These are phyloP conservation scores for Hericium coralloides DNA, from an alignment of 768 basidiomycete species.

Conservation along the genomic window DNA sequence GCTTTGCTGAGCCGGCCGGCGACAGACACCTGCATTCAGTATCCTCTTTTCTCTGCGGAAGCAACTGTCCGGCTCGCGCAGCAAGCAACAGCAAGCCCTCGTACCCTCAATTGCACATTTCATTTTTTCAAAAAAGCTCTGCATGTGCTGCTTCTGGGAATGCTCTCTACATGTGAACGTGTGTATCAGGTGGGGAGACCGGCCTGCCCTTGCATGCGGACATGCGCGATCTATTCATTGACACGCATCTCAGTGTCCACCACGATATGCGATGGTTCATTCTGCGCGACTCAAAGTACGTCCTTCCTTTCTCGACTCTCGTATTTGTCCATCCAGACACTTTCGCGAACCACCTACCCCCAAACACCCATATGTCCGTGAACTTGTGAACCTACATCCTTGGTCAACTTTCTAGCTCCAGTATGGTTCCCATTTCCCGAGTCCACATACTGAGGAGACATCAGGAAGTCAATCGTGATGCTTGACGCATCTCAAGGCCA, in stretches of 20 bases:
- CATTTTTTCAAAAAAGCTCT: constrained; percentile 61
- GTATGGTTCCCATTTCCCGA: no score
- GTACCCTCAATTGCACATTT: constrained; percentile 58
- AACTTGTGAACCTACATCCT: no score
- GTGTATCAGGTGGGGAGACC: constrained; percentile 10
- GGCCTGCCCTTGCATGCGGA: constrained; percentile 42
- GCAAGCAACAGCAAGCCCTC: constrained; percentile 32
- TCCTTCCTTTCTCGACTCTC: constrained; percentile 7
- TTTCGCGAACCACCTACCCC: constrained; percentile 16
- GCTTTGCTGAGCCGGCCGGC: background rate
- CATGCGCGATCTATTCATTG: constrained; percentile 54
- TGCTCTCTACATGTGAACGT: constrained; percentile 31
- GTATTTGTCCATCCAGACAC: constrained; percentile 13
- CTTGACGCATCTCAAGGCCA: no score
- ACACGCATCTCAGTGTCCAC: constrained; percentile 66
- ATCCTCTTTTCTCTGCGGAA: constrained; percentile 72
- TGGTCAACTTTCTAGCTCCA: no score
- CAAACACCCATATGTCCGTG: constrained; percentile 27
- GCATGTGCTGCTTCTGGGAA: constrained; percentile 51
- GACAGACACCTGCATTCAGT: constrained; percentile 59
- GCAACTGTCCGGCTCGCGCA: constrained; percentile 62
- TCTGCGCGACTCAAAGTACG: constrained; percentile 68
- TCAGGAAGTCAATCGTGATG: no score
- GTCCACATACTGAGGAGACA: no score
- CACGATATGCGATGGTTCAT: constrained; percentile 90